These are phyloP conservation scores for Cercospora citrullina DNA, from an alignment of 2,329 filamentous ascomycete genomes.

Conservation along the genomic window DNA sequence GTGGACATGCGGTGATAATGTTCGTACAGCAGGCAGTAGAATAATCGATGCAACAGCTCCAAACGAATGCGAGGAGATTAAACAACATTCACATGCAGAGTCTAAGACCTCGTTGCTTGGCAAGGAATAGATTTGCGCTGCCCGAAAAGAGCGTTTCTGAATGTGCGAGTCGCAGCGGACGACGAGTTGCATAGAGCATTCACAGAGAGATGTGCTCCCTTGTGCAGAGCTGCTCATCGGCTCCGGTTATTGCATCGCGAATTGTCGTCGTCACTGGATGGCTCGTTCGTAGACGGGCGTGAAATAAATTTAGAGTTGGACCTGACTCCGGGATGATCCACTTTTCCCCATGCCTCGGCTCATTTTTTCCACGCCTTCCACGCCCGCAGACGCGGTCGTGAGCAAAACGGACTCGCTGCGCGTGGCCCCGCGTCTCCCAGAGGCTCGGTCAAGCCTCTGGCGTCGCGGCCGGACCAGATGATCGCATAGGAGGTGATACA, in stretches of 20 bases:
- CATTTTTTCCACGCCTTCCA: background rate
- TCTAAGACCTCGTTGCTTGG: constrained; percentile 8
- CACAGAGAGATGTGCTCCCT: background rate
- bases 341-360: constrained; percentile 2
- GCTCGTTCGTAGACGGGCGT: background rate
- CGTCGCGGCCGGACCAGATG: background rate
- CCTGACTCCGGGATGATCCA: background rate
- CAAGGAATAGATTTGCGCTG: background rate
- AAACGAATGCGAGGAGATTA: constrained; percentile 1
- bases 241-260: background rate
- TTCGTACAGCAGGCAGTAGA: constrained; percentile 7
- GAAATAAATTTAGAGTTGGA: background rate
- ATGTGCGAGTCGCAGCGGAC: background rate
- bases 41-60: background rate
- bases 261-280: background rate
- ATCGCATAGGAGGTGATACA: background rate
- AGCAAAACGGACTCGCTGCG: background rate
- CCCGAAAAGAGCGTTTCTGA: background rate
- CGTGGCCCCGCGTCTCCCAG: background rate
- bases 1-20: constrained; percentile 3
- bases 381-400: background rate
- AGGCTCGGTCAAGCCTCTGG: constrained; percentile 9
- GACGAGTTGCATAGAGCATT: background rate
- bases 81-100: constrained; percentile 9
- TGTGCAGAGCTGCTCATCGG: background rate